A percentile compares a stretch with the other conserved stretches of the same genome.
phyloP scores from a whole-genome alignment of 108 stramenopile genomes.

The Skeletonema costatum region DNA sequence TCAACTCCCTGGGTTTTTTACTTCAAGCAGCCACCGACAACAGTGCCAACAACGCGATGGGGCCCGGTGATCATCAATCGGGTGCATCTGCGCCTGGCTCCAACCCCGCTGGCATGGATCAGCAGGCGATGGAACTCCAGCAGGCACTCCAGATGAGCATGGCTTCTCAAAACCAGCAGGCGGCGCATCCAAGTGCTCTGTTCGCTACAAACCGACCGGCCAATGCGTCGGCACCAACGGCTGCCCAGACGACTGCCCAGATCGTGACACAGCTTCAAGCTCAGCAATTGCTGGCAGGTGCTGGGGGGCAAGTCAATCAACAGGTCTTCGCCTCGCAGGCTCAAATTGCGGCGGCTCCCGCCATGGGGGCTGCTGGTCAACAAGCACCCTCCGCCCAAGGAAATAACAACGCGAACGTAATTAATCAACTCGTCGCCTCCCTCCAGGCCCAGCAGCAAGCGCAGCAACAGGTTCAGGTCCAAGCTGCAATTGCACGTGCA shows the following conservation, averaged over 20 bases:
- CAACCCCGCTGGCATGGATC: neutral
- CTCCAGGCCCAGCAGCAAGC: constrained; percentile 40
- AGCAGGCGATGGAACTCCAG: constrained; percentile 1
- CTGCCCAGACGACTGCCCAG: neutral
- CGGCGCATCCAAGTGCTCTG: neutral
- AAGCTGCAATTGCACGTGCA: constrained; percentile 30
- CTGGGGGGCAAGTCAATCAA: neutral
- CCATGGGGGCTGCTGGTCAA: neutral
- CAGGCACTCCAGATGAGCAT: neutral
- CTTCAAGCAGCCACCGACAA: neutral
- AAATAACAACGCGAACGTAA: constrained; percentile 11
- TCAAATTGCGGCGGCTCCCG: neutral
- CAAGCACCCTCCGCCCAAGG: neutral
- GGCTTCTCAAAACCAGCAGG: neutral
- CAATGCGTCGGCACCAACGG: neutral
- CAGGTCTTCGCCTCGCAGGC: neutral
- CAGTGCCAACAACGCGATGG: neutral
- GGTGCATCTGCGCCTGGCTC: neutral
- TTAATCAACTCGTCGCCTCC: constrained; percentile 37
- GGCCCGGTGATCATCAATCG: neutral
- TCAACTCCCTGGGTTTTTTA: neutral
- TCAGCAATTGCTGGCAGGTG: neutral
- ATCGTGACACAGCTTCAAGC: neutral
- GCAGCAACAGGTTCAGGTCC: constrained; percentile 38
- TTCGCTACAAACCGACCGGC: neutral